Evolutionary conservation across 2,329 filamentous ascomycete species (phyloP), one percentile per base, ranked within the genome.

Genomic region (Xylaria sp.): DNA sequence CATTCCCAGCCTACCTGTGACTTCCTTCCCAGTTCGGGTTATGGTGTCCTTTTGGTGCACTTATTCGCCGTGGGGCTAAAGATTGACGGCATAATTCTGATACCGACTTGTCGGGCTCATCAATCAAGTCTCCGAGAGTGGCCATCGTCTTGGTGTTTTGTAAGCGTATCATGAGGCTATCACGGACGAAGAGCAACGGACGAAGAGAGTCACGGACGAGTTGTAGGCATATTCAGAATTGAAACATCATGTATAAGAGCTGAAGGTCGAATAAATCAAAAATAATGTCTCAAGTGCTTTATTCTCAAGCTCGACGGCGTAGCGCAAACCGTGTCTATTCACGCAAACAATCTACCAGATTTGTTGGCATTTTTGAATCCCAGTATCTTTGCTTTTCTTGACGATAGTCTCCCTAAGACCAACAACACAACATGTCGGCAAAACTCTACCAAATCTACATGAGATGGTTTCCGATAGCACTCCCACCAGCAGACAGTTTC

Each of bases 391-490:
- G 36, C n/a, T 27, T 20, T 38, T 22, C 1, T 13, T 39, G 1
- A n/a, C 22, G 9, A 61, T 13, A 42, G 2, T 20, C 20, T 1
- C 25, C 17, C 36, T 5, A 20, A 15, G 13, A 17, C 38, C 20
- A 6, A 51, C 47, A 31, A 58, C 66, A 65, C 66, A 65, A 53
- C 20, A 72, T 72, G 67, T n/a, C 49, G 9, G 36, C 22, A 13
- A 51, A 70, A 31, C 58, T 73, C 1, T 63, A 63, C 39, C 72
- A 74, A 53, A 62, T 66, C n/a, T 72, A 71, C 47, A 74, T 74
- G 70, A 77, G 76, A 70, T 71, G 64, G 63, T 70, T 72, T 56
- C 72, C 70, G 0, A 69, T 74, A 31, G 63, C 72, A 0, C 71
- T 75, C 9, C 74, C 73, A 10, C 63, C 70, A 1, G 5, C 71